Evolutionary conservation across 164 flowering plant genomes (phyloP), one percentile per base, ranked within the genome.

Genomic region (Hamamelis virginiana): DNA sequence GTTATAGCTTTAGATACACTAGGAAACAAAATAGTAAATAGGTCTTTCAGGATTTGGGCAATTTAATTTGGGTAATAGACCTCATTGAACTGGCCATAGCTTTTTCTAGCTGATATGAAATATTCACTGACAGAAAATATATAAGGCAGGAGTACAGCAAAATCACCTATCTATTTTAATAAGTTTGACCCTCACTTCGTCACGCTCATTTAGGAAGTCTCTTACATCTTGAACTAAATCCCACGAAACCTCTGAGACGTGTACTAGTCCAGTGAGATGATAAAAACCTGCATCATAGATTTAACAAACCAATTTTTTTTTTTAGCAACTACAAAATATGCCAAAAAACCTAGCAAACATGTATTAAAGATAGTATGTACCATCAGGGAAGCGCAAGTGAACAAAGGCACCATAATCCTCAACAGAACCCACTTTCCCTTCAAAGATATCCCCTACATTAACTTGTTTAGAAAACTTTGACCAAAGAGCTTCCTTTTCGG

Each of bases 221-320:
- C 97, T 80, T 25, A 82, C 88, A 77, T 94, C 97, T 69, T 87
- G 95, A 77, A 94, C 89, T 72, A 89, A 75, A 85, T 94, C 97
- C 98, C 98, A 94, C 0, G 98, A 91, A 70, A 94, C 90, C 83
- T 94, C 98, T 1, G 97, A 92, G 57, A 91, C 80, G 78, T 92
- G 98, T 45, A 94, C 90, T 22, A 92, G 86, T 65, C 97, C 98
- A 66, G 95, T 94, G 59, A 94, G 85, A 83, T 88, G 87, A 84
- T 88, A 87, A 12, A 66, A 62, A 47, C 97, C 98, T 92, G 87
- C 76, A 78, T 38, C 55, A 72, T 27, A 72, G 59, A 59, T 72
- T 46, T 48, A 70, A 65, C 22, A 71, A 41, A 56, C 28, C 46
- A 69, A 1, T 64, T 47, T n/a, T 44, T 16, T 18, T 55, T 19